These are phyloP conservation scores for Pseudonitzschia multistriata DNA, from an alignment of 108 stramenopile species.

Conservation along the genomic window DNA sequence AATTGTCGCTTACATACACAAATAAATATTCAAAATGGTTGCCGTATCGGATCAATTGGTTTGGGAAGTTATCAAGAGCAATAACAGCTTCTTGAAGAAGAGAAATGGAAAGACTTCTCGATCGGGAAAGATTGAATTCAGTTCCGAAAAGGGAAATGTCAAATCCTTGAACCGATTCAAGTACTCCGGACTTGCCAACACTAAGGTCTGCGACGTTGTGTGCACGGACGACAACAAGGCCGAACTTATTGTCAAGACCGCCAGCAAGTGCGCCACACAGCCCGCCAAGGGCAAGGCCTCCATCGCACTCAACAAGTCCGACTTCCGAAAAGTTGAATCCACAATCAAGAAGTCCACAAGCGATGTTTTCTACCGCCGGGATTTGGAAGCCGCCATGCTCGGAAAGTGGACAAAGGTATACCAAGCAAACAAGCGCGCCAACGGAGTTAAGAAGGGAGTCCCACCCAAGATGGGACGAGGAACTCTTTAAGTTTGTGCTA, in stretches of 20 bases:
- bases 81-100: slow-evolving; percentile 92
- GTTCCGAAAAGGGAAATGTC: slow-evolving; percentile 88
- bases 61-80: slow-evolving; percentile 87
- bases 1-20: slow-evolving; percentile 4
- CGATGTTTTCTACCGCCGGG: slow-evolving; percentile 89
- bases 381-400: slow-evolving; percentile 77
- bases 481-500: slow-evolving; percentile 29
- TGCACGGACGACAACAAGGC: slow-evolving; percentile 75
- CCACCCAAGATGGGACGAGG: slow-evolving; percentile 87
- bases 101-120: slow-evolving; percentile 85
- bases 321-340: slow-evolving; percentile 77
- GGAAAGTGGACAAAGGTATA: slow-evolving; percentile 89
- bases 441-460: slow-evolving; percentile 83
- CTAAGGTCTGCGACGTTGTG: slow-evolving; percentile 74
- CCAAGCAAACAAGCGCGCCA: slow-evolving; percentile 81
- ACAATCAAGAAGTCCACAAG: slow-evolving; percentile 68
- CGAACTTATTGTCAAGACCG: slow-evolving; percentile 76
- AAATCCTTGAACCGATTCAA: slow-evolving; percentile 85
- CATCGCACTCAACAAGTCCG: slow-evolving; percentile 83
- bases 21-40: slow-evolving; percentile 67
- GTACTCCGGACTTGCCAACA: slow-evolving; percentile 92
- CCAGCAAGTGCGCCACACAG: slow-evolving; percentile 65
- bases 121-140: slow-evolving; percentile 83
- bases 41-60: slow-evolving; percentile 76
- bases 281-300: slow-evolving; percentile 58